Evolutionary conservation across 2,329 filamentous ascomycete species (phyloP).

Genomic region (Cercospora nicotianae): DNA sequence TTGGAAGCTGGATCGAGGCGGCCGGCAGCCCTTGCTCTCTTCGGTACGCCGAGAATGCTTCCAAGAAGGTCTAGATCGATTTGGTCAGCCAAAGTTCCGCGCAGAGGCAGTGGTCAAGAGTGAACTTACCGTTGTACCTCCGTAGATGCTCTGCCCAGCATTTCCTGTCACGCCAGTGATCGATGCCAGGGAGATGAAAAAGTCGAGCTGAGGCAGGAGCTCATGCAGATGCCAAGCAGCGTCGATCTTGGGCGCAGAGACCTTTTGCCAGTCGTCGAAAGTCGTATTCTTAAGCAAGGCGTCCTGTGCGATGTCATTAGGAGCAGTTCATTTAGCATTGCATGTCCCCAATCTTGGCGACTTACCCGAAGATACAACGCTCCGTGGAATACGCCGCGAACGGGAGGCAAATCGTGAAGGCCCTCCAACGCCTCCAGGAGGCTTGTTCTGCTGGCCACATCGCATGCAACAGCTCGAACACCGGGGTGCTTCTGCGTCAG

Average conservation of each 20-base stretch:
- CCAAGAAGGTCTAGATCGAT: conserved; percentile 16
- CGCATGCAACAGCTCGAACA: neutral
- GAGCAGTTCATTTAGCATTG: neutral
- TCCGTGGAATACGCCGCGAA: conserved; percentile 6
- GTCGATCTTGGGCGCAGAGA: conserved; percentile 31
- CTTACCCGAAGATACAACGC: neutral
- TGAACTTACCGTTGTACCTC: conserved; percentile 33
- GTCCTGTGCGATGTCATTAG: conserved; percentile 4
- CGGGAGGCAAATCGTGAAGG: neutral
- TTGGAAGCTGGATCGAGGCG: conserved; percentile 55
- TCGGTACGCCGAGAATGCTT: conserved; percentile 41
- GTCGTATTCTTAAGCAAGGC: conserved; percentile 8
- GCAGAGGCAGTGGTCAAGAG: neutral
- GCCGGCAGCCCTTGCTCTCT: conserved; percentile 46
- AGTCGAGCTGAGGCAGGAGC: conserved; percentile 28
- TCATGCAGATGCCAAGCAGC: conserved; percentile 36
- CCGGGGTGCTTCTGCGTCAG: neutral
- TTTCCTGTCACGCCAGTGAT: conserved; percentile 58
- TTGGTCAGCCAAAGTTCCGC: neutral
- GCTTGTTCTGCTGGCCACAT: neutral
- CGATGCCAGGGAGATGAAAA: conserved; percentile 44
- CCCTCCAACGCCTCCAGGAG: neutral
- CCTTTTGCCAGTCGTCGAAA: conserved; percentile 12
- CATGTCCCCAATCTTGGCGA: neutral
- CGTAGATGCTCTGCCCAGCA: conserved; percentile 59